These are phyloP conservation scores for Cynara cardunculus DNA, from an alignment of 129 eudicot genomes.

Conservation along the genomic window DNA sequence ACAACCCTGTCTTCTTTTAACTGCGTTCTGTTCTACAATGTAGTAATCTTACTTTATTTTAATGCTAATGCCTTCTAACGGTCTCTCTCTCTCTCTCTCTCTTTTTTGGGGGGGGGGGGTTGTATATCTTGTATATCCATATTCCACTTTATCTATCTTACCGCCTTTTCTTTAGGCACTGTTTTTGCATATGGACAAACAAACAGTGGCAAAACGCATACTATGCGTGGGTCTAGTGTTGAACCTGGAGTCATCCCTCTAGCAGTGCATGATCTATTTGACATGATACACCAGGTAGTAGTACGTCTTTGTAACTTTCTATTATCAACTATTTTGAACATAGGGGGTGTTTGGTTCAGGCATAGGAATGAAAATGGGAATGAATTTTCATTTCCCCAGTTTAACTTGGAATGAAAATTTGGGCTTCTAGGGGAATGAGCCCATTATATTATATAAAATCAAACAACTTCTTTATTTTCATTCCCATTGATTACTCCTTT, in stretches of 20 bases:
- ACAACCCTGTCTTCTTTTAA: neutral
- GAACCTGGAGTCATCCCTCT: constrained; percentile 96
- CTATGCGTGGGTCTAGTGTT: constrained; percentile 80
- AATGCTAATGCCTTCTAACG: neutral
- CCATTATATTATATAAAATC: too few relatives aligned
- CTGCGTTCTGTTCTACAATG: neutral
- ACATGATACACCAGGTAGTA: constrained; percentile 72
- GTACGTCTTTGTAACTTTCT: neutral
- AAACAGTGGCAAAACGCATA: constrained; percentile 95
- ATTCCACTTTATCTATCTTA: neutral
- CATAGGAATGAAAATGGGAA: too few relatives aligned
- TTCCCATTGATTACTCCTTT: too few relatives aligned
- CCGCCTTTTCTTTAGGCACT: constrained; percentile 54
- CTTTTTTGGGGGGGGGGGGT: too few relatives aligned
- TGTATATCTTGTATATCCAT: neutral
- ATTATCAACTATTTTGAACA: constrained; percentile 8
- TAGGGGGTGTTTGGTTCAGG: too few relatives aligned
- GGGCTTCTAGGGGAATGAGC: too few relatives aligned
- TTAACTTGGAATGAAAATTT: too few relatives aligned
- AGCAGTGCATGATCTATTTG: constrained; percentile 80
- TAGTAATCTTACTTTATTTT: neutral
- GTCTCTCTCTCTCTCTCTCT: too few relatives aligned
- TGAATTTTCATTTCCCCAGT: too few relatives aligned
- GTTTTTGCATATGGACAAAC: constrained; percentile 99
- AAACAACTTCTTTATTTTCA: too few relatives aligned